Base-by-base conservation (phyloP, 2,329 filamentous ascomycete species). In the Fragosphaeria purpurea region DNA sequence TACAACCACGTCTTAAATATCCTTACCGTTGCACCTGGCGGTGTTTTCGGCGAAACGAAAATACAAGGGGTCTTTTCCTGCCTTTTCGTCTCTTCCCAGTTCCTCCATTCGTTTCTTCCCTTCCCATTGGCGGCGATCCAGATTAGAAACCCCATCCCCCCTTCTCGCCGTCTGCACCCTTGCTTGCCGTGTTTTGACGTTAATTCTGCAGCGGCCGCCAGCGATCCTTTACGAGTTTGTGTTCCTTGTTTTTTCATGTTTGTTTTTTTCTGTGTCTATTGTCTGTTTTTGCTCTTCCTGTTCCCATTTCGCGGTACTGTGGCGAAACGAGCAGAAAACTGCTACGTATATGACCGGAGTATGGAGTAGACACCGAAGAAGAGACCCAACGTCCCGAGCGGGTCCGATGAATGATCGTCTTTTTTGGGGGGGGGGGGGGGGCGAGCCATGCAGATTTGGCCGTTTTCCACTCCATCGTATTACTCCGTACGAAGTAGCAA, bases 61-160 rank as follows among this genome's bases (percentile, higher is more conserved):
- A 35, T 12, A 42, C 6, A 42, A 42, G n/a, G 13, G 12, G 22
- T 22, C 22, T 44, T 44, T 22, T 41, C 5, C n/a, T 41, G 39
- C 30, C n/a, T 11, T 35, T 37, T 22, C 22, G 22, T 22, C 22
- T 22, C 22, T 22, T 22, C 22, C 22, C 22, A 22, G 22, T 22
- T 22, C 22, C 22, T 22, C 22, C 22, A 22, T 22, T 22, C 22
- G 22, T 22, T 22, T 22, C 22, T 22, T 44, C 39, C 44, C 44
- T 38, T 51, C 35, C 47, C 49, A 51, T 50, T 53, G 47, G 51
- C 50, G 45, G 44, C 51, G 51, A 53, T 53, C 51, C 51, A 50
- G 51, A 53, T 50, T 50, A 22, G 40, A 44, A 37, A 30, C 30
- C 47, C 7, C 7, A 37, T 7, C 11, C 7, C 7, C 35, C 35